A percentile compares a stretch with the other conserved stretches of the same genome.
phyloP scores from a whole-genome alignment of 2,329 filamentous ascomycete species.

The Magnaporthiopsis incrustans region DNA sequence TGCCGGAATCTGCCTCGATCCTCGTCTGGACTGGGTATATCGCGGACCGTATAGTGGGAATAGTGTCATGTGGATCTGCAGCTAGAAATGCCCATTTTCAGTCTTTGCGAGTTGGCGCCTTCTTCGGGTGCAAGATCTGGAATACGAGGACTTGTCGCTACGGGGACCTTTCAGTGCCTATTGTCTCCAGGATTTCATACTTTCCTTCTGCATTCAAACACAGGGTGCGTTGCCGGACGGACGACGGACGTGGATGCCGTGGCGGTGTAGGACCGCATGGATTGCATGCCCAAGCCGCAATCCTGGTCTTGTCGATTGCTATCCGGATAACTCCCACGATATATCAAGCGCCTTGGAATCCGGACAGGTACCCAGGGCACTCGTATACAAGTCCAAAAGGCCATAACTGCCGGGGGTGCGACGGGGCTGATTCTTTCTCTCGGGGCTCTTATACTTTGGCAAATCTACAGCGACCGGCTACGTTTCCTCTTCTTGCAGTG shows the following conservation, averaged over 20 bases:
- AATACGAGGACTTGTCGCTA: background rate
- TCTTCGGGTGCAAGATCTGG: background rate
- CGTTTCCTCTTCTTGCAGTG: too few species aligned
- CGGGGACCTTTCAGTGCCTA: background rate
- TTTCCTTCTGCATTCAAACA: background rate
- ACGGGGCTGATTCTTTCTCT: too few species aligned
- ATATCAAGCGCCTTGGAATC: too few species aligned
- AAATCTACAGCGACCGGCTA: too few species aligned
- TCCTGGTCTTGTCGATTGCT: too few species aligned
- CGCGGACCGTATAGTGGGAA: background rate
- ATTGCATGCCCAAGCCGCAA: too few species aligned
- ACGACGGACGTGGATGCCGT: background rate
- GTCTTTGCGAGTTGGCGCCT: too few species aligned
- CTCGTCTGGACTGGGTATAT: background rate
- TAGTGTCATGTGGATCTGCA: background rate
- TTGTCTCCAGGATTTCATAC: background rate
- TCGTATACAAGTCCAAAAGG: too few species aligned
- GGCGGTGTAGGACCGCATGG: background rate
- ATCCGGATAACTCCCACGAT: too few species aligned
- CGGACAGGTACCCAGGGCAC: too few species aligned
- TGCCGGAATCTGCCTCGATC: background rate
- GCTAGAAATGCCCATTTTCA: background rate
- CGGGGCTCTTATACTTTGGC: too few species aligned
- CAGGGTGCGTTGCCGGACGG: background rate
- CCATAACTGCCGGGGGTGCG: too few species aligned